Base-by-base conservation (phyloP, 2,329 filamentous ascomycete species). In the Diaporthe sp. region DNA sequence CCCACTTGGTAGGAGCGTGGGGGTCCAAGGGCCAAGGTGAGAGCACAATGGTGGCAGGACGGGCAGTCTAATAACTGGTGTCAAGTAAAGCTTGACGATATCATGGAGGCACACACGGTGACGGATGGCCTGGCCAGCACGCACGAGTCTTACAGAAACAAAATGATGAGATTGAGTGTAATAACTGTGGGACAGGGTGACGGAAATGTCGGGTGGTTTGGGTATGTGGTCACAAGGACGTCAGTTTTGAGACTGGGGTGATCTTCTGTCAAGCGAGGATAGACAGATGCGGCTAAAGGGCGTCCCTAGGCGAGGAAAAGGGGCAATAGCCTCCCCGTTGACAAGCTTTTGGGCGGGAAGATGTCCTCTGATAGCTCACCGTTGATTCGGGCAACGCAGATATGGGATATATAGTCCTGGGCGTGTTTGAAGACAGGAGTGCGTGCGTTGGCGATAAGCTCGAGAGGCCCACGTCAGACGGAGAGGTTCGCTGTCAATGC, bases 41-140 rank as follows among this genome's bases (percentile, higher is more conserved):
- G 28, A 35, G 28, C 5, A 40, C 45, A 17, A 19, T 2, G 22
- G 38, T 52, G 28, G 19, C 15, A 12, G 19, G 58, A 57, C n/a
- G n/a, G n/a, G n/a, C 66, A 74, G 74, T 76, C 74, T 76, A 60
- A 76, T 74, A 76, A 76, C 72, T 76, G 66, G 3, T 40, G n/a
- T 45, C 64, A 71, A 74, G 38, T 61, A 42, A 54, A 55, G 25
- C 50, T 57, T 64, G 61, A 54, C 28, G 50, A 28, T 25, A 42
- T 58, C 52, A 70, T 54, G 13, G 35, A 40, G 45, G 47, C 47
- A 68, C 47, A 40, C 33, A 7, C 22, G 17, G 8, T 28, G n/a
- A 40, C 30, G 9, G 15, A 40, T 45, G 47, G 15, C 9, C 33
- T 13, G 64, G 17, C 47, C 64, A 68, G 64, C 33, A 68, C 33